Percentiles rank a stretch among this genome's conserved stretches.
phyloP scores from a whole-genome alignment of 306 rosid genomes.

The Inga laurina region DNA sequence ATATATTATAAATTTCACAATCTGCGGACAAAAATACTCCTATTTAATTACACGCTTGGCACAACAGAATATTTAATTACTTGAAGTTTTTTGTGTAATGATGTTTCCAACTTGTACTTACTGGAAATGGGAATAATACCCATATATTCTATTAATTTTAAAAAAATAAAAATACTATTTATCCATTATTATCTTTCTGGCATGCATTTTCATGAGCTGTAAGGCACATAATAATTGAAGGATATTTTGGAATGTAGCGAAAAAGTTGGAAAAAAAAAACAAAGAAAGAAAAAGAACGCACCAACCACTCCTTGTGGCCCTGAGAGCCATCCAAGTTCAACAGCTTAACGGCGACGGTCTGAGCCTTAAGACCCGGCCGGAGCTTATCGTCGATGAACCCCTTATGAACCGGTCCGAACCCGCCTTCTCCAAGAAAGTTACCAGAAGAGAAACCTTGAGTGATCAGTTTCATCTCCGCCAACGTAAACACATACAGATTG shows the following conservation, averaged over 20 bases:
- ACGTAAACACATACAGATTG: constrained; percentile 63
- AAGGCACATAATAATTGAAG: not conserved
- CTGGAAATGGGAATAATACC: not conserved
- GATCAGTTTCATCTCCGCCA: constrained; percentile 79
- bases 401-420: constrained; percentile 96
- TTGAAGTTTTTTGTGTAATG: too few species aligned
- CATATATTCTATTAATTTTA: not conserved
- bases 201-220: not conserved
- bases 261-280: not conserved
- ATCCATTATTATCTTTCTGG: not conserved
- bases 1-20: not conserved
- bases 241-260: not conserved
- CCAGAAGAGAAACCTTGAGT: constrained; percentile 72
- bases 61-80: not conserved
- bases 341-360: constrained; percentile 92
- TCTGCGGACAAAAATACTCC: not conserved
- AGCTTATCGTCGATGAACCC: constrained; percentile 93
- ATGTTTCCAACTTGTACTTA: not conserved
- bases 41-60: not conserved
- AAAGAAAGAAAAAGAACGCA: constrained; percentile 31
- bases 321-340: constrained; percentile 86
- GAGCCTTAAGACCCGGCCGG: constrained; percentile 72
- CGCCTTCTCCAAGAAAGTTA: constrained; percentile 90
- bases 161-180: not conserved
- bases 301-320: constrained; percentile 99